Evolutionary conservation across 371 early-diverging fungal genomes (phyloP).

Genomic region (Apophysomyces trapeziformis): DNA sequence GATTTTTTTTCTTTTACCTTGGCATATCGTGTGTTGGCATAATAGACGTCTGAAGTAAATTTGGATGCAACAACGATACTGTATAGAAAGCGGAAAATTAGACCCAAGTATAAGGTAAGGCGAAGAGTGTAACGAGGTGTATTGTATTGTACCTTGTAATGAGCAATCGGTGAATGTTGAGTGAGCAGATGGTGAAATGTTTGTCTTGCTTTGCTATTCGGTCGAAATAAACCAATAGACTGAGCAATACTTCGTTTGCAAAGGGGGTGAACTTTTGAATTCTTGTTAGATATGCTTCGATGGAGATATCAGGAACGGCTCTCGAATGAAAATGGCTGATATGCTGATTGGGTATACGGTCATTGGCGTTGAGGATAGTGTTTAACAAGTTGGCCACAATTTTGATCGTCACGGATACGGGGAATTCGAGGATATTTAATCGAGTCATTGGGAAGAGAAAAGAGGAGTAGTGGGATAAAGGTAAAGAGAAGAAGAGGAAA

Average conservation of each 20-base stretch:
- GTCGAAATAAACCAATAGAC: slow-evolving; percentile 84
- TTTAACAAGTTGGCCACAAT: slow-evolving; percentile 54
- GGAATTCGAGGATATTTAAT: slow-evolving; percentile 45
- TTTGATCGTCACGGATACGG: slow-evolving; percentile 40
- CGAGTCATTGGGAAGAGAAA: slow-evolving; percentile 12
- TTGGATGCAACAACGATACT: slow-evolving; percentile 78
- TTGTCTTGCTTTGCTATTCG: slow-evolving; percentile 58
- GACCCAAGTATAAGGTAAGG: neutral
- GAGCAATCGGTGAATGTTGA: slow-evolving; percentile 78
- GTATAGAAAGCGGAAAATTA: neutral
- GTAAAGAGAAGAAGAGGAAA: slow-evolving; percentile 1
- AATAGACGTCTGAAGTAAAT: slow-evolving; percentile 81
- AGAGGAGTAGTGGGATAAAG: neutral
- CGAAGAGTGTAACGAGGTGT: neutral
- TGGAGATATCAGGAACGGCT: slow-evolving; percentile 71
- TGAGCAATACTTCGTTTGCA: slow-evolving; percentile 71
- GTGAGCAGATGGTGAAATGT: slow-evolving; percentile 63
- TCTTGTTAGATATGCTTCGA: slow-evolving; percentile 65
- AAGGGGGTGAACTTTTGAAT: slow-evolving; percentile 78
- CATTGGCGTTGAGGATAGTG: slow-evolving; percentile 60
- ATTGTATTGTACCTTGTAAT: slow-evolving; percentile 52
- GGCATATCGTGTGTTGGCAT: slow-evolving; percentile 73
- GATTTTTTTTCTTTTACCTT: slow-evolving; percentile 39
- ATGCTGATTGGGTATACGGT: slow-evolving; percentile 61
- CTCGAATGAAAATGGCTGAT: slow-evolving; percentile 81